These are phyloP conservation scores for Leptographium lundbergii DNA, from an alignment of 2,329 filamentous ascomycete species.

Conservation along the genomic window DNA sequence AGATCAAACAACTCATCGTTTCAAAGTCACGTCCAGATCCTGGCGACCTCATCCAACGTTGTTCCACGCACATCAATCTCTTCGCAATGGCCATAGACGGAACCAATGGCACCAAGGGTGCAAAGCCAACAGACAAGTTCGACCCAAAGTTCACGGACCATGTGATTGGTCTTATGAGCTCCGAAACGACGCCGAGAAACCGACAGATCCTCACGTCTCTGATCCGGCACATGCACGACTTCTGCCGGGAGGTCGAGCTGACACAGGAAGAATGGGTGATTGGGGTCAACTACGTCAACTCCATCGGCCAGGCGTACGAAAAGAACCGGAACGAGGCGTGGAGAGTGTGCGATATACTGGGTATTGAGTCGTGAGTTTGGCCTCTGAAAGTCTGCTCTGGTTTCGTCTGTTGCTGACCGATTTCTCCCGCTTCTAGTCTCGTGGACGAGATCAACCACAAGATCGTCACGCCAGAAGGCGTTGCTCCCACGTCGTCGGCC, in stretches of 20 bases:
- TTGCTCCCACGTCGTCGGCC: constrained; percentile 54
- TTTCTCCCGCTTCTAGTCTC: constrained; percentile 25
- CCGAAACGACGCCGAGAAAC: constrained; percentile 55
- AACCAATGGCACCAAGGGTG: not conserved
- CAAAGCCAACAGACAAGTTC: constrained; percentile 30
- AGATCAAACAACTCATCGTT: not conserved
- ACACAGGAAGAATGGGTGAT: constrained; percentile 70
- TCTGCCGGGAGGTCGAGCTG: constrained; percentile 66
- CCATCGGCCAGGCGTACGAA: constrained; percentile 56
- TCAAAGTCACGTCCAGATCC: no score
- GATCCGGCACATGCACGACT: constrained; percentile 68
- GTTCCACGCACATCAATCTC: not conserved
- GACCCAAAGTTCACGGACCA: constrained; percentile 65
- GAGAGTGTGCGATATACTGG: constrained; percentile 60
- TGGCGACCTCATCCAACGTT: no score
- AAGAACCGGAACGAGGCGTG: constrained; percentile 62
- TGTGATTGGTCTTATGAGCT: constrained; percentile 64
- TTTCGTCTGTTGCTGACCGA: not conserved
- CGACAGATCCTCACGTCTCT: constrained; percentile 55
- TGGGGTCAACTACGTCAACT: constrained; percentile 47
- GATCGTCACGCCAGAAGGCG: constrained; percentile 34
- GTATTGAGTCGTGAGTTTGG: constrained; percentile 48
- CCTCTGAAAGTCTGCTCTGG: not conserved
- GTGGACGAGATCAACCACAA: constrained; percentile 75
- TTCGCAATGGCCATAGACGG: not conserved